A percentile compares a stretch with the other conserved stretches of the same genome.
phyloP scores from a whole-genome alignment of 83 land plant genomes.

The Picea abies region DNA sequence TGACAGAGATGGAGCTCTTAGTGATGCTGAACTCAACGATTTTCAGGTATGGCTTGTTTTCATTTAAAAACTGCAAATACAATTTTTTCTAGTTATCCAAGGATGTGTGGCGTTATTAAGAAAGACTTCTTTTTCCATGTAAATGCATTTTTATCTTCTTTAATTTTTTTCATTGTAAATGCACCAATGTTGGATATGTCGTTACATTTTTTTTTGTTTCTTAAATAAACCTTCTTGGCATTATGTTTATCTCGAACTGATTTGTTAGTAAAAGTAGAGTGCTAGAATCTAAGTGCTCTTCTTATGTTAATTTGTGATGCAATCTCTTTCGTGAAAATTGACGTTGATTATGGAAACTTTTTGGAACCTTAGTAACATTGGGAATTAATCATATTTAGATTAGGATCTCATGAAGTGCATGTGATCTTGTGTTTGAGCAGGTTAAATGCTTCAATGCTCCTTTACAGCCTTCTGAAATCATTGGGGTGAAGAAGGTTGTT shows the following conservation, averaged over 20 bases:
- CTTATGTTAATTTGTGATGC: not conserved
- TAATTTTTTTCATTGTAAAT: no score
- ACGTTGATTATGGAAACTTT: no score
- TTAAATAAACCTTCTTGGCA: no score
- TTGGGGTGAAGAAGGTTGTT: slow-evolving; percentile 93
- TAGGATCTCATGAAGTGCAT: slow-evolving; percentile 9
- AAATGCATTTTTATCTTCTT: no score
- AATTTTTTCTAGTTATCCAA: no score
- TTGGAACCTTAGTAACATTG: not conserved
- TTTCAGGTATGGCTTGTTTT: slow-evolving; percentile 70
- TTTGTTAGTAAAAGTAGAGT: no score
- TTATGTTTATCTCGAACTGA: no score
- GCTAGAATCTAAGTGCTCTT: no score
- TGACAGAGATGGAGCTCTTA: slow-evolving; percentile 97
- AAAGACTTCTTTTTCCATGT: no score
- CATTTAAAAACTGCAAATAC: not conserved
- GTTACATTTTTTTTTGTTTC: no score
- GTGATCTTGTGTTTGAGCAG: slow-evolving; percentile 39
- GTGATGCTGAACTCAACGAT: slow-evolving; percentile 95
- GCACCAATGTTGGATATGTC: no score
- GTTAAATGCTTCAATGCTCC: slow-evolving; percentile 98
- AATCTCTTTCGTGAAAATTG: not conserved
- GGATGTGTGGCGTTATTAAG: no score
- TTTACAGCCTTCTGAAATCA: slow-evolving; percentile 88
- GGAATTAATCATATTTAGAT: not conserved